phyloP scores from a whole-genome alignment of 2,329 filamentous ascomycete species.

The Stemphylium lycopersici region DNA sequence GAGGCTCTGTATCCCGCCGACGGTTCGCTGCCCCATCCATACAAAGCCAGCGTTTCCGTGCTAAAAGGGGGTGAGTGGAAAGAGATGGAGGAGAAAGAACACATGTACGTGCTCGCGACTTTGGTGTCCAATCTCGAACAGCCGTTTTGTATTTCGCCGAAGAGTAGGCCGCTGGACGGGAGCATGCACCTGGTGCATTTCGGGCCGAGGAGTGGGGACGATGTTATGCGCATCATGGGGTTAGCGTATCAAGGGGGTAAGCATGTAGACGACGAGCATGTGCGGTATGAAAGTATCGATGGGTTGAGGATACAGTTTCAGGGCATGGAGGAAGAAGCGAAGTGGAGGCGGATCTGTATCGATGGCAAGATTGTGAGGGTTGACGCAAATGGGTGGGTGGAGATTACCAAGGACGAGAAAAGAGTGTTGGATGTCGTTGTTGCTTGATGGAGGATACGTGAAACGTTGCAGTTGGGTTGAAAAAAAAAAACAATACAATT shows the following conservation, averaged over 20 bases:
- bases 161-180: conserved; percentile 71
- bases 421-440: conserved; percentile 48
- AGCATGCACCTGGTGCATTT: conserved; percentile 77
- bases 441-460: not conserved
- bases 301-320: conserved; percentile 69
- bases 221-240: conserved; percentile 78
- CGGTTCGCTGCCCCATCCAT: conserved; percentile 61
- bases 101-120: conserved; percentile 78
- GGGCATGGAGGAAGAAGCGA: conserved; percentile 64
- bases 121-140: conserved; percentile 82
- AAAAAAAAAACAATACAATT: conserved; percentile 1
- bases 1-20: conserved; percentile 70
- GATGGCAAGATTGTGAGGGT: conserved; percentile 86
- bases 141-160: conserved; percentile 81
- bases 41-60: conserved; percentile 60
- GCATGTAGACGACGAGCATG: conserved; percentile 60
- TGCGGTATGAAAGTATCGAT: conserved; percentile 75
- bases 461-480: not conserved
- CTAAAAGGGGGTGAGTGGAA: conserved; percentile 41
- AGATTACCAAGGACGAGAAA: conserved; percentile 60
- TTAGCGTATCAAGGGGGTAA: conserved; percentile 63
- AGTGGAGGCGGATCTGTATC: conserved; percentile 88
- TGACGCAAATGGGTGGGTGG: conserved; percentile 72
- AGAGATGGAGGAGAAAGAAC: conserved; percentile 54
- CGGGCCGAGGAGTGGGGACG: conserved; percentile 66